These are phyloP conservation scores for Nepenthes gracilis DNA, from an alignment of 148 eudicot species.

Conservation along the genomic window DNA sequence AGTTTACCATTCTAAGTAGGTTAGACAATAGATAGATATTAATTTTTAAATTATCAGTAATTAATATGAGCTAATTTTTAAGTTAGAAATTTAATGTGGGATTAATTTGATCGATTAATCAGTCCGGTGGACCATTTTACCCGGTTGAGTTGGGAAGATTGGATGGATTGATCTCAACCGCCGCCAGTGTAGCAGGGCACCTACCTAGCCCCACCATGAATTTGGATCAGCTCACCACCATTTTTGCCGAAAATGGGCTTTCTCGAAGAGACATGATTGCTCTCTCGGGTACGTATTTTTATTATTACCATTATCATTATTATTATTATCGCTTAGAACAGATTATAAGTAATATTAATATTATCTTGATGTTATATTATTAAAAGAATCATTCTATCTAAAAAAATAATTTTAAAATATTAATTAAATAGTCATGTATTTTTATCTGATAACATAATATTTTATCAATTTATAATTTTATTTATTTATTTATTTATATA, in stretches of 20 bases:
- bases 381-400: no score
- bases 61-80: not conserved
- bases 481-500: no score
- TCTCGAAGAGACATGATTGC: not conserved
- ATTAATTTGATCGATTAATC: conserved; percentile 1
- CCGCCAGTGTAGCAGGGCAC: conserved; percentile 53
- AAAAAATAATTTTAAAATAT: no score
- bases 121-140: conserved; percentile 75
- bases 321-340: no score
- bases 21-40: no score
- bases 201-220: conserved; percentile 37
- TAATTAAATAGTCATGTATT: no score
- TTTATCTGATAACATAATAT: no score
- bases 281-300: not conserved
- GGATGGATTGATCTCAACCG: conserved; percentile 61
- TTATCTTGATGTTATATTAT: no score
- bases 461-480: no score
- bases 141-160: conserved; percentile 75
- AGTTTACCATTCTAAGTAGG: no score
- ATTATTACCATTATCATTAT: no score
- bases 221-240: conserved; percentile 18
- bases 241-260: not conserved
- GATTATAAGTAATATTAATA: no score
- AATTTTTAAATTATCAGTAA: not conserved
- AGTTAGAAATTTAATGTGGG: not conserved